Evolutionary conservation across 306 rosid species (phyloP).

Genomic region (Sechiopsis laciniata): DNA sequence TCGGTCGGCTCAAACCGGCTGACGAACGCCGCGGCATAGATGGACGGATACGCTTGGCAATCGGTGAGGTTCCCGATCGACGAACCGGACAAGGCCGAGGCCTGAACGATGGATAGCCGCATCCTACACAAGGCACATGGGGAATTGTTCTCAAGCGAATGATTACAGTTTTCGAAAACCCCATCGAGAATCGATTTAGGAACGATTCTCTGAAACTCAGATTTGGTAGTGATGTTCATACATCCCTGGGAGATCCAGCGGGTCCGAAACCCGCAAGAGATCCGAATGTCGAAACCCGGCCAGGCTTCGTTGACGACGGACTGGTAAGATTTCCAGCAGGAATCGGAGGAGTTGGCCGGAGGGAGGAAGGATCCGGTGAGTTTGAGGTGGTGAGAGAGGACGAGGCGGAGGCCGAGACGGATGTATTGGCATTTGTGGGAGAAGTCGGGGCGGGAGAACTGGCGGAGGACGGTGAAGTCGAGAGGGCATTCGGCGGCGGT

Average conservation of each 20-base stretch:
- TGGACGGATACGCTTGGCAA: slow-evolving; percentile 42
- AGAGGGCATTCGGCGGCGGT: slow-evolving; percentile 51
- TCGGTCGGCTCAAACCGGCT: slow-evolving; percentile 42
- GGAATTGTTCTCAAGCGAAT: slow-evolving; percentile 38
- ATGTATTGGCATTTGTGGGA: slow-evolving; percentile 41
- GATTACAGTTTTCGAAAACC: slow-evolving; percentile 29
- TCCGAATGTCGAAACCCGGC: slow-evolving; percentile 34
- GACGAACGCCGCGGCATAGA: slow-evolving; percentile 63
- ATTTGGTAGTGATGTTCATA: slow-evolving; percentile 54
- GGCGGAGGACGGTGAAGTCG: slow-evolving; percentile 54
- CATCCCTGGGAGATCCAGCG: slow-evolving; percentile 61
- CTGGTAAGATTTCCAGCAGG: slow-evolving; percentile 47
- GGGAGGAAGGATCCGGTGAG: slow-evolving; percentile 45
- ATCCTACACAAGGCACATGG: slow-evolving; percentile 66
- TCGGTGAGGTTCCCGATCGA: slow-evolving; percentile 50
- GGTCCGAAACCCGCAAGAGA: slow-evolving; percentile 42
- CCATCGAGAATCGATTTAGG: background rate
- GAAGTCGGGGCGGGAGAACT: slow-evolving; percentile 18
- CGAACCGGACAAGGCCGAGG: slow-evolving; percentile 33
- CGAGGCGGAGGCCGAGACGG: slow-evolving; percentile 57
- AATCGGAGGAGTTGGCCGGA: slow-evolving; percentile 35
- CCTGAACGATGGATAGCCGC: slow-evolving; percentile 26
- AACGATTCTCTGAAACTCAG: slow-evolving; percentile 31
- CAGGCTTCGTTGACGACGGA: background rate
- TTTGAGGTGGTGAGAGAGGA: slow-evolving; percentile 52